Conservation (phyloP, 495 filamentous ascomycete genomes). For the Penicillium manginii region DNA sequence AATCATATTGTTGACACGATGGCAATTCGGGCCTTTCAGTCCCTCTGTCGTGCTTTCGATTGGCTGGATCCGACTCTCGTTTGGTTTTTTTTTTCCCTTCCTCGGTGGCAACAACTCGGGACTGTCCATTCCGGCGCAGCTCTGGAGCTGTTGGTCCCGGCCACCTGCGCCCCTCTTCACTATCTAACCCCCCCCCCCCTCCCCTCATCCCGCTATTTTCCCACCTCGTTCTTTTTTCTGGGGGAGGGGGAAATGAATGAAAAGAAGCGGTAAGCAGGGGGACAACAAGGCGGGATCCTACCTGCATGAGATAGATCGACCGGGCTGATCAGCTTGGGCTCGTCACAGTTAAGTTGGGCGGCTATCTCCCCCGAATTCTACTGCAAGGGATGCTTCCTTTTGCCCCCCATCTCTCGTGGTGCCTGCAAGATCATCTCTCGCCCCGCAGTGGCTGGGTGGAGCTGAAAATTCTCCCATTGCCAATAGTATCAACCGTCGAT, state of each 20-base stretch:
- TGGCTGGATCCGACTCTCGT: slow-evolving; percentile 18
- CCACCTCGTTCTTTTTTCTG: not conserved
- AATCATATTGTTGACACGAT: slow-evolving; percentile 31
- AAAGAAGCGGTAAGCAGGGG: slow-evolving; percentile 28
- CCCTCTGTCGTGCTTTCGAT: slow-evolving; percentile 4
- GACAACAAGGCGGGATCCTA: slow-evolving; percentile 22
- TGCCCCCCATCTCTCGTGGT: slow-evolving; percentile 18
- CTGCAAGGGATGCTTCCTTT: slow-evolving; percentile 19
- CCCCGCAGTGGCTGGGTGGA: slow-evolving; percentile 29
- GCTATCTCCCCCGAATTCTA: slow-evolving; percentile 4
- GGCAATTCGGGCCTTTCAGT: not conserved
- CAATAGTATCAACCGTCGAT: slow-evolving; percentile 15
- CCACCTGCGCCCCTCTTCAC: not conserved
- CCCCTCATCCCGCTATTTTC: no score
- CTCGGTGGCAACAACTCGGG: slow-evolving; percentile 29
- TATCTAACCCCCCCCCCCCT: not conserved
- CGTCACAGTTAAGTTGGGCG: slow-evolving; percentile 12
- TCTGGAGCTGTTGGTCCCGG: slow-evolving; percentile 1
- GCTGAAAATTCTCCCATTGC: slow-evolving; percentile 20
- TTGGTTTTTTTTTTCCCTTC: slow-evolving; percentile 12
- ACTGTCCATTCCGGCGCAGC: slow-evolving; percentile 21
- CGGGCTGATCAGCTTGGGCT: slow-evolving; percentile 3
- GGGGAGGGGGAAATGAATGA: not conserved
- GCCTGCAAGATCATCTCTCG: slow-evolving; percentile 35
- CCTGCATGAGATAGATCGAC: slow-evolving; percentile 32